Conservation (phyloP, 2,329 filamentous ascomycete genomes). For the Raffaelea ambrosiae region DNA sequence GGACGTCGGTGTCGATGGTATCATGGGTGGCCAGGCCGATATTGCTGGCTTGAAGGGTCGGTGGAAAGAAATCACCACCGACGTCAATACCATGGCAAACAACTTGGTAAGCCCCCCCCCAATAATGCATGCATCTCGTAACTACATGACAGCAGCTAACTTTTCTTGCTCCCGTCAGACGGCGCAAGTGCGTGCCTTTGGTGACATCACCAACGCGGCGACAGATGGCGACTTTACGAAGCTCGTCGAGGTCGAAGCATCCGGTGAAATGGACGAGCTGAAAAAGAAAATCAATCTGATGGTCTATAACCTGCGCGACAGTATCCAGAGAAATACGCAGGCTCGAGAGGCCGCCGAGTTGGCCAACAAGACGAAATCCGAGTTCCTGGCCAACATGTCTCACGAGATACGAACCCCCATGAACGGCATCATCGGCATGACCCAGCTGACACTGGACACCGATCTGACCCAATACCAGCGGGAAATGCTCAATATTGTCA, state of each 20-base stretch:
- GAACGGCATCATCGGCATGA: constrained; percentile 98
- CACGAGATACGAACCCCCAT: constrained; percentile 97
- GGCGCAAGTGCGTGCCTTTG: constrained; percentile 94
- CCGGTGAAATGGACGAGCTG: constrained; percentile 97
- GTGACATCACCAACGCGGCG: constrained; percentile 95
- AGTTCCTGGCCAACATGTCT: constrained; percentile 98
- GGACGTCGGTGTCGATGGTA: constrained; percentile 94
- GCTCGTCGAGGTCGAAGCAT: constrained; percentile 91
- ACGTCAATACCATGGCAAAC: constrained; percentile 87
- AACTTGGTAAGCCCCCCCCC: constrained; percentile 41
- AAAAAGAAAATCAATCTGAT: constrained; percentile 99
- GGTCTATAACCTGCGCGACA: constrained; percentile 91
- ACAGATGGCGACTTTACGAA: constrained; percentile 97
- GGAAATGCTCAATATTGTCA: constrained; percentile 98
- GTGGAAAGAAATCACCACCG: constrained; percentile 97
- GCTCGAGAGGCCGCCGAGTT: constrained; percentile 88
- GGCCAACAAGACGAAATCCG: constrained; percentile 96
- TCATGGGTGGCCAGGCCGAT: constrained; percentile 96
- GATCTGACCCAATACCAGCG: constrained; percentile 90
- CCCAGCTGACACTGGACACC: constrained; percentile 88
- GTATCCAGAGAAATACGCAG: constrained; percentile 92
- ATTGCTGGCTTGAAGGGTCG: constrained; percentile 85
- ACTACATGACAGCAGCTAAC: no score
- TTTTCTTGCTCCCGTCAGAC: constrained; percentile 51
- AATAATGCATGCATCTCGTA: no score